Evolutionary conservation across 2,329 filamentous ascomycete genomes (phyloP).

Genomic region (Allantophomopsis lycopodina): DNA sequence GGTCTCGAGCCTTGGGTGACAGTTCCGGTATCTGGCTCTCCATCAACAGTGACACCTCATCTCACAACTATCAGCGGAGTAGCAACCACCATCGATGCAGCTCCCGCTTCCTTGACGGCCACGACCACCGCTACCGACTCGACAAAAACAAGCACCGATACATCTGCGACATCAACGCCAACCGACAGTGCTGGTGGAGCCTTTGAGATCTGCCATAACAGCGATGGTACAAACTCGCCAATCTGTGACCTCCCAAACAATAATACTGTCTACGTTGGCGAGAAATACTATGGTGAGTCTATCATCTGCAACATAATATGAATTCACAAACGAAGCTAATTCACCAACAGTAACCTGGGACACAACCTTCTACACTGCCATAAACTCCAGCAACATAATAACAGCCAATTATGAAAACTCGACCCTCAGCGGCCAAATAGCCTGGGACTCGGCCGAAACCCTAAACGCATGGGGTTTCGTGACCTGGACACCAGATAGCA

Average conservation of each 20-base stretch:
- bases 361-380: conserved; percentile 7
- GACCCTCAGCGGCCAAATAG: conserved; percentile 11
- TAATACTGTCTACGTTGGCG: conserved; percentile 12
- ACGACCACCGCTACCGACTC: conserved; percentile 3
- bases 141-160: conserved; percentile 5
- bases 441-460: conserved; percentile 12
- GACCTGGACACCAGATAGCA: conserved; percentile 12
- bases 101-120: conserved; percentile 9
- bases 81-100: conserved; percentile 10
- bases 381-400: conserved; percentile 13
- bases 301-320: background rate
- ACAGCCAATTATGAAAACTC: conserved; percentile 14
- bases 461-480: conserved; percentile 9
- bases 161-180: conserved; percentile 6
- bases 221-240: conserved; percentile 11
- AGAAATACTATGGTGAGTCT: conserved; percentile 15
- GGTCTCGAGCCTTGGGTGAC: conserved; percentile 13
- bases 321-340: background rate
- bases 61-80: conserved; percentile 10
- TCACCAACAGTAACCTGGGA: conserved; percentile 16
- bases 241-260: conserved; percentile 17
- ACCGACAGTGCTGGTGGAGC: conserved; percentile 9
- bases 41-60: conserved; percentile 13
- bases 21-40: conserved; percentile 11
- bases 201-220: conserved; percentile 15